Percentiles rank a stretch among this genome's conserved stretches.
phyloP scores from a whole-genome alignment of 495 filamentous ascomycete species.

The Aspergillus wentii region DNA sequence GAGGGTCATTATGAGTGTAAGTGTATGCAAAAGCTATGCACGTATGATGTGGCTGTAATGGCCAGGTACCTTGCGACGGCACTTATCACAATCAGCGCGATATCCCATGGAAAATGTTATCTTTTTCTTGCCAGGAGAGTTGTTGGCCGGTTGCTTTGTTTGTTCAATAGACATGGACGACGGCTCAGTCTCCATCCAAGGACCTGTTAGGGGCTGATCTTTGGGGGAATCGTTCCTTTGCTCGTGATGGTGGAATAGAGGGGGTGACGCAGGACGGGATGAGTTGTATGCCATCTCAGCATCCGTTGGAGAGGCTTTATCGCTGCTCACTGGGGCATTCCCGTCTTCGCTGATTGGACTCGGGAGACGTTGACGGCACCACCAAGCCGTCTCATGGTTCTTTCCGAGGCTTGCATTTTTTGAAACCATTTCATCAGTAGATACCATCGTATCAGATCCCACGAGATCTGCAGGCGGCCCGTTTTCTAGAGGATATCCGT shows the following conservation, averaged over 20 bases:
- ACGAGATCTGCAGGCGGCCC: too few species aligned
- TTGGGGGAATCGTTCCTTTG: not conserved
- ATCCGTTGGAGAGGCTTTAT: constrained; percentile 21
- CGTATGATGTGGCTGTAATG: constrained; percentile 82
- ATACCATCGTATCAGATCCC: too few species aligned
- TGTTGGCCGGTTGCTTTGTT: not conserved
- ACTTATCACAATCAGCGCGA: constrained; percentile 83
- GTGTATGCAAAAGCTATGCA: too few species aligned
- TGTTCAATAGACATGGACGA: too few species aligned
- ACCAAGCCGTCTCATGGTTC: constrained; percentile 32
- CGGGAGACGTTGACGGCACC: constrained; percentile 55
- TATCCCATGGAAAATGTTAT: constrained; percentile 77
- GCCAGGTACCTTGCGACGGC: constrained; percentile 69
- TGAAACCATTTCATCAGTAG: too few species aligned
- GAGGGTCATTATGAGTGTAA: too few species aligned
- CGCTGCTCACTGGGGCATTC: constrained; percentile 36
- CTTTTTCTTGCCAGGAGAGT: constrained; percentile 50
- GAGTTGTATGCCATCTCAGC: constrained; percentile 17
- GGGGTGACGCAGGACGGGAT: constrained; percentile 2
- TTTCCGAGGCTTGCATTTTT: constrained; percentile 11
- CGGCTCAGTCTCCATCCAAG: too few species aligned
- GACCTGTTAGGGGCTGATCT: too few species aligned
- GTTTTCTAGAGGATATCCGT: too few species aligned
- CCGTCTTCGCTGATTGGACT: constrained; percentile 69
- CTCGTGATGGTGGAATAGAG: constrained; percentile 1